These are phyloP conservation scores for Aspergillus sergii DNA, from an alignment of 2,329 filamentous ascomycete genomes.

Conservation along the genomic window DNA sequence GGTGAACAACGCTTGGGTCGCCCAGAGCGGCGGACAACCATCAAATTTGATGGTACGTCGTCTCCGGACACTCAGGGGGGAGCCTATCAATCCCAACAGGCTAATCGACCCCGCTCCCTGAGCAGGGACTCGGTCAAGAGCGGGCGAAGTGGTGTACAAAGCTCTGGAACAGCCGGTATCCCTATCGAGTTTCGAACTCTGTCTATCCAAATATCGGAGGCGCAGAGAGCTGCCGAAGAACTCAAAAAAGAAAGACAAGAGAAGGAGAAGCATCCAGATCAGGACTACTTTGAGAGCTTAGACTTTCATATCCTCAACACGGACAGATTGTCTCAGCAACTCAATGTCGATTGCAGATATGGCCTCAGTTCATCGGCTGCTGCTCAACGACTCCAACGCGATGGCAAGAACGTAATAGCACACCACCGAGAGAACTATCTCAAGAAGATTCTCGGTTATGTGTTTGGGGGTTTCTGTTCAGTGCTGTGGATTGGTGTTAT, in stretches of 20 bases:
- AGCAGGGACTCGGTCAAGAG: slow-evolving; percentile 24
- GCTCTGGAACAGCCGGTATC: slow-evolving; percentile 26
- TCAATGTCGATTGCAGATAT: slow-evolving; percentile 58
- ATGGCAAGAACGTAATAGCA: slow-evolving; percentile 70
- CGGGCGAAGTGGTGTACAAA: slow-evolving; percentile 14
- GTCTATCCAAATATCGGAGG: slow-evolving; percentile 43
- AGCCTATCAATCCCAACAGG: slow-evolving; percentile 19
- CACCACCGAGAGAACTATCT: slow-evolving; percentile 65
- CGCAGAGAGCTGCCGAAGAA: slow-evolving; percentile 35
- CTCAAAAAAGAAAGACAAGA: slow-evolving; percentile 19
- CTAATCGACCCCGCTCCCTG: slow-evolving; percentile 22
- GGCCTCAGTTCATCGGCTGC: slow-evolving; percentile 65
- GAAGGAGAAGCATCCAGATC: slow-evolving; percentile 34
- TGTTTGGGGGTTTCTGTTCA: slow-evolving; percentile 79
- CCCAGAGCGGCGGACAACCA: slow-evolving; percentile 16
- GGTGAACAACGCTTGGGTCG: slow-evolving; percentile 11
- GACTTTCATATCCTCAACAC: slow-evolving; percentile 67
- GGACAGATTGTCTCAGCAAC: slow-evolving; percentile 61
- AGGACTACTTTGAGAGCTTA: slow-evolving; percentile 61
- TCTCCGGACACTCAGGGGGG: slow-evolving; percentile 12
- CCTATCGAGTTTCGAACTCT: slow-evolving; percentile 43
- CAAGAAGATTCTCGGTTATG: slow-evolving; percentile 65
- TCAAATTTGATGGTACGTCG: slow-evolving; percentile 25
- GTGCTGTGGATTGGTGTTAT: slow-evolving; percentile 70
- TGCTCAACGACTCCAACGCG: slow-evolving; percentile 58